A percentile compares a stretch with the other conserved stretches of the same genome.
Conservation (phyloP, 2,329 filamentous ascomycete genomes). For the Cordyceps javanica region DNA sequence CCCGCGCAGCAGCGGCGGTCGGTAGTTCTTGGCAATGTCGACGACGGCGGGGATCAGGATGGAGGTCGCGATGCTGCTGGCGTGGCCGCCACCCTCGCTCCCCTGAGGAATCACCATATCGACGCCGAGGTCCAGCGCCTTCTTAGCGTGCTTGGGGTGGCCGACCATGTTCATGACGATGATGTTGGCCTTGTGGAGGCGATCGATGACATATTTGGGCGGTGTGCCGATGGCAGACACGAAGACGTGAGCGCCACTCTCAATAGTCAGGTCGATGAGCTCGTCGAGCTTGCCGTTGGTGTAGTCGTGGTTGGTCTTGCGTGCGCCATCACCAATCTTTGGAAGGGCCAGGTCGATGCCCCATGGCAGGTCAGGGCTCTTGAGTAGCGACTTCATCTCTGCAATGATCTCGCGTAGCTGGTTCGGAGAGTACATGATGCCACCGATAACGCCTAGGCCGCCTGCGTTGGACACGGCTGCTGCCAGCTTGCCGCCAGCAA, state of each 20-base stretch:
- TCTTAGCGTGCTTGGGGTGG: slow-evolving; percentile 82
- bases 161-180: slow-evolving; percentile 98
- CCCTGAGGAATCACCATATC: slow-evolving; percentile 92
- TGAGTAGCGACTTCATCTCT: slow-evolving; percentile 74
- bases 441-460: slow-evolving; percentile 71
- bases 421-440: slow-evolving; percentile 63
- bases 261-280: slow-evolving; percentile 79
- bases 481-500: slow-evolving; percentile 70
- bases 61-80: slow-evolving; percentile 78
- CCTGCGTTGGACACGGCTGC: slow-evolving; percentile 86
- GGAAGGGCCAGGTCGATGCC: slow-evolving; percentile 88
- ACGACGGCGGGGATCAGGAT: slow-evolving; percentile 83
- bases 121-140: slow-evolving; percentile 78
- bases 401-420: slow-evolving; percentile 76
- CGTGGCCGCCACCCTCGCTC: slow-evolving; percentile 89
- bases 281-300: slow-evolving; percentile 83
- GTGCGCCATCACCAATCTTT: slow-evolving; percentile 75
- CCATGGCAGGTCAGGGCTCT: slow-evolving; percentile 66
- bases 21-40: slow-evolving; percentile 71
- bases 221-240: slow-evolving; percentile 86
- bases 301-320: slow-evolving; percentile 94
- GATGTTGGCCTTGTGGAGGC: slow-evolving; percentile 73
- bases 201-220: slow-evolving; percentile 63
- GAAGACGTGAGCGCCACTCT: slow-evolving; percentile 77
- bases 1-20: slow-evolving; percentile 62